A percentile compares a stretch with the other conserved stretches of the same genome.
These are phyloP conservation scores for Salix exigua DNA, from an alignment of 345 rosid genomes.

Conservation along the genomic window DNA sequence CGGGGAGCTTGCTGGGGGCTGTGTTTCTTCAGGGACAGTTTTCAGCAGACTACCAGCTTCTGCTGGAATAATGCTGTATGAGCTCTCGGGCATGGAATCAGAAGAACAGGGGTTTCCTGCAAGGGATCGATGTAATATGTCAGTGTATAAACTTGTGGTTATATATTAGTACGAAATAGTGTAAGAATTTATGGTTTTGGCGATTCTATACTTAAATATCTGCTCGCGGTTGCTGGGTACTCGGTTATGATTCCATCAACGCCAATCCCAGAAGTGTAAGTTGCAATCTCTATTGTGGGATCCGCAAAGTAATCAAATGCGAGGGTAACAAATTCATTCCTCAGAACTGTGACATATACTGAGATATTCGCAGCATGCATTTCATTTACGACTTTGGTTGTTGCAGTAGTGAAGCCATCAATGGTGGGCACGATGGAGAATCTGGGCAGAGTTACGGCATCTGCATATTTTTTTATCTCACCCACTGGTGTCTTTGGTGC, in stretches of 20 bases:
- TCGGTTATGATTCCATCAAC: conserved; percentile 74
- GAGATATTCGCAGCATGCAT: conserved; percentile 62
- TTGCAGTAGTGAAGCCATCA: conserved; percentile 38
- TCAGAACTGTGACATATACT: conserved; percentile 55
- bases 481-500: conserved; percentile 48
- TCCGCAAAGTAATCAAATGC: conserved; percentile 70
- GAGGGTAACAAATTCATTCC: conserved; percentile 59
- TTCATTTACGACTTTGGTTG: conserved; percentile 46
- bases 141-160: background rate
- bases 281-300: conserved; percentile 64
- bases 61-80: conserved; percentile 45
- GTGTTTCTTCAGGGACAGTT: conserved; percentile 5
- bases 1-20: conserved; percentile 29
- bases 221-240: conserved; percentile 72
- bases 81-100: conserved; percentile 26
- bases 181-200: background rate
- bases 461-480: conserved; percentile 69
- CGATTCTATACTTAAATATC: conserved; percentile 45
- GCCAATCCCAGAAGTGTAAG: conserved; percentile 38
- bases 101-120: conserved; percentile 66
- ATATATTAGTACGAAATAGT: background rate
- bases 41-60: conserved; percentile 43
- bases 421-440: conserved; percentile 33
- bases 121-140: background rate
- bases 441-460: conserved; percentile 50